A percentile compares a stretch with the other conserved stretches of the same genome.
These are phyloP conservation scores for Candida albicans DNA, from an alignment of 1,139 yeast genomes.

Conservation along the genomic window DNA sequence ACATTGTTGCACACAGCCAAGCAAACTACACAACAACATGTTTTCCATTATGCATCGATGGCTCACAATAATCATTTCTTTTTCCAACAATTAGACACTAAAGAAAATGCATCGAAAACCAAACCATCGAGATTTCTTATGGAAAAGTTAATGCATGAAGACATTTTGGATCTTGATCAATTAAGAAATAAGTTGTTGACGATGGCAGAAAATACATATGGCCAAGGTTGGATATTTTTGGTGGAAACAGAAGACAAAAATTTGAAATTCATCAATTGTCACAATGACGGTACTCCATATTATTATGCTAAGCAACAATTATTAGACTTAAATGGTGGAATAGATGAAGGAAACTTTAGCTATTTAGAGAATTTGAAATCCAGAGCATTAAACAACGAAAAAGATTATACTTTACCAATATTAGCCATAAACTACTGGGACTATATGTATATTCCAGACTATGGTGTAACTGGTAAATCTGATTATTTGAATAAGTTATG, in stretches of 20 bases:
- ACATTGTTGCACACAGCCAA: conserved; percentile 72
- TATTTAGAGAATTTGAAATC: conserved; percentile 47
- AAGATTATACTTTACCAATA: conserved; percentile 76
- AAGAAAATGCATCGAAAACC: conserved; percentile 32
- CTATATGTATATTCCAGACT: conserved; percentile 77
- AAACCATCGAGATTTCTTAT: conserved; percentile 51
- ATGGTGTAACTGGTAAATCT: conserved; percentile 74
- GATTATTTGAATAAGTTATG: conserved; percentile 75
- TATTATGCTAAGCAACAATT: conserved; percentile 73
- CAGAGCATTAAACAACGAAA: conserved; percentile 43
- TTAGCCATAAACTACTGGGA: conserved; percentile 88
- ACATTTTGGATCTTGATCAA: conserved; percentile 46
- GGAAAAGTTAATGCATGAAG: conserved; percentile 41
- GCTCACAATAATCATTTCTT: conserved; percentile 91
- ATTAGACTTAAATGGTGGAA: conserved; percentile 73
- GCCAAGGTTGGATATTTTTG: conserved; percentile 89
- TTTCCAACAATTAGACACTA: conserved; percentile 61
- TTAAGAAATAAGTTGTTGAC: conserved; percentile 54
- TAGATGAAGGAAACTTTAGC: conserved; percentile 54
- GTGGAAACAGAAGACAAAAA: conserved; percentile 73
- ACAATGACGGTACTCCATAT: conserved; percentile 92
- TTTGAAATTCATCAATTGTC: conserved; percentile 61
- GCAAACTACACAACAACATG: conserved; percentile 64
- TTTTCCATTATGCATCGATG: conserved; percentile 88
- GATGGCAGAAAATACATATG: conserved; percentile 55